Conservation (phyloP, 306 rosid genomes). For the Malus sylvestris region DNA sequence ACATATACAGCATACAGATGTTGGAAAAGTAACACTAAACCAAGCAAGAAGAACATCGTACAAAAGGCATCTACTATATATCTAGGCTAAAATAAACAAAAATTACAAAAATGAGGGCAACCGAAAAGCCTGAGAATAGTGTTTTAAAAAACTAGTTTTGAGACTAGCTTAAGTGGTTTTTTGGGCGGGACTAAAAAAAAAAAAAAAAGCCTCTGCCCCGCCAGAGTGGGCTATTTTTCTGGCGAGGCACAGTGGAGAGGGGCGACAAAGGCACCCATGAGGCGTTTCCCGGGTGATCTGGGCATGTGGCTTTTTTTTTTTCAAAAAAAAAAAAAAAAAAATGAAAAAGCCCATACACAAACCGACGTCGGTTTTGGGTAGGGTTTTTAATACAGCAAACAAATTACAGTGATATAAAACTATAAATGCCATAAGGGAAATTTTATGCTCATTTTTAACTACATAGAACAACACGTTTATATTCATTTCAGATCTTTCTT, state of each 20-base stretch:
- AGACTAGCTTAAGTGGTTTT: too few relatives aligned
- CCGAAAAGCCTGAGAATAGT: background rate
- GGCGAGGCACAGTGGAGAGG: too few relatives aligned
- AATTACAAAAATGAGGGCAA: background rate
- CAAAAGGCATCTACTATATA: background rate
- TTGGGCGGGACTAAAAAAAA: too few relatives aligned
- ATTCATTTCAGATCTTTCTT: background rate
- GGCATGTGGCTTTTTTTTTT: too few relatives aligned
- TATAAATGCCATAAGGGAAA: background rate
- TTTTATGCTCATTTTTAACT: background rate
- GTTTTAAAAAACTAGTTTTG: too few relatives aligned
- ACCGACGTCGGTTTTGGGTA: too few relatives aligned
- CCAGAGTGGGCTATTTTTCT: too few relatives aligned
- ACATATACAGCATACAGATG: background rate
- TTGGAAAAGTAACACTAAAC: background rate
- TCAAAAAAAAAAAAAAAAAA: too few relatives aligned
- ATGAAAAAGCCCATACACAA: too few relatives aligned
- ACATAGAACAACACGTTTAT: background rate
- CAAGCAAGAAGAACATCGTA: background rate
- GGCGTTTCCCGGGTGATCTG: too few relatives aligned
- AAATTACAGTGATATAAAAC: background rate
- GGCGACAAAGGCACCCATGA: too few relatives aligned
- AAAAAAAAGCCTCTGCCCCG: too few relatives aligned
- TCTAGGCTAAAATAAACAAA: background rate
- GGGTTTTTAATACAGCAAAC: background rate